phyloP scores from a whole-genome alignment of 495 filamentous ascomycete genomes.

The Aspergillus wentii region DNA sequence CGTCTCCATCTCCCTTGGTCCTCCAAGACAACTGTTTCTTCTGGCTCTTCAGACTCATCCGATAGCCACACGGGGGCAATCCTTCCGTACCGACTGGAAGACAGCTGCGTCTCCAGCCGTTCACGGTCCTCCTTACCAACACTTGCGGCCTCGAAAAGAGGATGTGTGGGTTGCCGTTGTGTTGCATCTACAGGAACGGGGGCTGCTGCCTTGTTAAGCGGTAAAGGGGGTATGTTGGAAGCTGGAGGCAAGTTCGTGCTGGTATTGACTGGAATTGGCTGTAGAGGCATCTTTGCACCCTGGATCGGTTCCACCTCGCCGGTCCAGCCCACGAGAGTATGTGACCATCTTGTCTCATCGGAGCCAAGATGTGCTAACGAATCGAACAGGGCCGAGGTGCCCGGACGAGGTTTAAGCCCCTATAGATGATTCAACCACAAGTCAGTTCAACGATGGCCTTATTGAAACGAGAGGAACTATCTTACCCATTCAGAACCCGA shows the following conservation, averaged over 20 bases:
- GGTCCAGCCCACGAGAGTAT: slow-evolving; percentile 87
- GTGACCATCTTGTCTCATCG: slow-evolving; percentile 70
- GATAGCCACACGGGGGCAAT: slow-evolving; percentile 82
- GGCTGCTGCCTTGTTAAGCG: slow-evolving; percentile 59
- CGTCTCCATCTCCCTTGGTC: slow-evolving; percentile 79
- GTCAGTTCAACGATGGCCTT: slow-evolving; percentile 2
- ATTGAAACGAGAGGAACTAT: slow-evolving; percentile 12
- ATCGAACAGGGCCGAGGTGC: slow-evolving; percentile 85
- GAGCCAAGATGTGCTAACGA: slow-evolving; percentile 81
- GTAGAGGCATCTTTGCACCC: slow-evolving; percentile 29
- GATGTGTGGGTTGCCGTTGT: slow-evolving; percentile 45
- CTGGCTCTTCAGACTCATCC: slow-evolving; percentile 58
- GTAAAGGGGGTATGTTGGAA: slow-evolving; percentile 12
- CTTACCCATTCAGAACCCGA: slow-evolving; percentile 74
- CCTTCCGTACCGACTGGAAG: slow-evolving; percentile 60
- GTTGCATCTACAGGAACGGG: slow-evolving; percentile 65
- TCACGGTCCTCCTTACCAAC: slow-evolving; percentile 61
- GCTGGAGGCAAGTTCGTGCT: slow-evolving; percentile 15
- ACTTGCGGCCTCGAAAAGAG: slow-evolving; percentile 57
- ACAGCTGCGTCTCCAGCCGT: slow-evolving; percentile 63
- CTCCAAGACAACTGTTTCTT: slow-evolving; percentile 62
- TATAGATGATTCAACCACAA: slow-evolving; percentile 18
- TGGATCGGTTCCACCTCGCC: slow-evolving; percentile 68
- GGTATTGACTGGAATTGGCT: slow-evolving; percentile 28
- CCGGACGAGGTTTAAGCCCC: slow-evolving; percentile 70